Base-by-base conservation (phyloP, 1,284 basidiomycete species). In the Trametes sp. region DNA sequence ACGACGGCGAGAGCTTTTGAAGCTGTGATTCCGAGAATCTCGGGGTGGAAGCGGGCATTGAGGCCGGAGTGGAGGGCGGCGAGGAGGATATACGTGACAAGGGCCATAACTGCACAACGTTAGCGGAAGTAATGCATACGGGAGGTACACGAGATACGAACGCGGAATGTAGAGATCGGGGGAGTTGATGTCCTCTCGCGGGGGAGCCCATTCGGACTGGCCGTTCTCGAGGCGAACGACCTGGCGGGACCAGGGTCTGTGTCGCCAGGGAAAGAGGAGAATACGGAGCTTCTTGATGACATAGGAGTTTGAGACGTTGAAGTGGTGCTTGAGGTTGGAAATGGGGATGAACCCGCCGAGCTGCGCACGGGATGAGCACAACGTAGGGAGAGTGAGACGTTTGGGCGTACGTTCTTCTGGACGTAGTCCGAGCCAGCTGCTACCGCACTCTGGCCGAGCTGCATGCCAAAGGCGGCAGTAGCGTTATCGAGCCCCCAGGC, bases 121-220 rank as follows among this genome's bases (percentile, higher is more conserved):
- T 19, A 61, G 54, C 59, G 62, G 57, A 19, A 24, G 14, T 24
- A 48, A 56, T 55, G 64, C 63, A 62, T 33, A 60, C 42, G 41
- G 54, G 29, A 23, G 41, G 16, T 54, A 16, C n/a, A 4, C 29
- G n/a, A 63, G 41, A 24, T 2, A 80, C 92, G 63, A 64, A 96
- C 95, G 83, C 5, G 98, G 97, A 66, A 99, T 98, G 77, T 99
- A 99, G 26, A 98, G 81, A 78, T 99, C 97, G 0, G 98, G 97
- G 57, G 90, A 92, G 75, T 99, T 99, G 69, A 98, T 87, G 74
- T 99, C 97, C 51, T 98, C 96, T 58, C 97, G 80, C 0, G 97
- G 98, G 3, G 94, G 82, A 59, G 92, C 87, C 86, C 90, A 98
- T 72, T 96, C 94, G 2, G 85, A 84, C 68, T 89, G 87, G 1